Conservation (phyloP, 2,329 filamentous ascomycete species). For the Aspergillus proliferans region DNA sequence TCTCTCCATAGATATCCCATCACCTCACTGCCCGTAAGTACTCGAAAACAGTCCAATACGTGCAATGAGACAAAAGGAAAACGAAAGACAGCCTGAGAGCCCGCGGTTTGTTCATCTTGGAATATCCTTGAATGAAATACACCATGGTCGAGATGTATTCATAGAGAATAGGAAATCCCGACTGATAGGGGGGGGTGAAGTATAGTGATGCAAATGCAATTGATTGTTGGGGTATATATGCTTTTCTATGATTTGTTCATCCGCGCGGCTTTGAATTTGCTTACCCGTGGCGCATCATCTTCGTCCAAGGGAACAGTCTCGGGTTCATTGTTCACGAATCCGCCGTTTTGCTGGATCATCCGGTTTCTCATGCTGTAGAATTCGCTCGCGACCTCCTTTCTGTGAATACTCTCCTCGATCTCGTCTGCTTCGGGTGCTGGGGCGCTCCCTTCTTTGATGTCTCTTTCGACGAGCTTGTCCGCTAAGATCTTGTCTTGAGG, state of each 20-base stretch:
- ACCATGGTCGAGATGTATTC: constrained; percentile 7
- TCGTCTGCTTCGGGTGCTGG: constrained; percentile 52
- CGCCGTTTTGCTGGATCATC: constrained; percentile 76
- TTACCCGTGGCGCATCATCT: constrained; percentile 41
- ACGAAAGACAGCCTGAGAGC: constrained; percentile 33
- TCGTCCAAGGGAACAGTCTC: constrained; percentile 63
- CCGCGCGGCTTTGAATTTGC: constrained; percentile 44
- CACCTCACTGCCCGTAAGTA: constrained; percentile 15
- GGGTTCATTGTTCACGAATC: constrained; percentile 67
- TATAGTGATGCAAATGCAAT: neutral
- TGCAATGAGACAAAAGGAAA: constrained; percentile 2
- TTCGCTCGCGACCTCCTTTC: constrained; percentile 72
- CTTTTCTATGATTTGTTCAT: constrained; percentile 18
- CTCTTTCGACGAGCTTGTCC: constrained; percentile 51
- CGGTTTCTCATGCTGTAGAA: constrained; percentile 78
- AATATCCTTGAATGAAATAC: constrained; percentile 15
- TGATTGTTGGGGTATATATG: neutral
- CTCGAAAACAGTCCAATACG: constrained; percentile 18
- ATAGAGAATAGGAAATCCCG: neutral
- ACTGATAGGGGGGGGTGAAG: neutral
- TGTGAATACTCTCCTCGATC: constrained; percentile 64
- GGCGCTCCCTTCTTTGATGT: constrained; percentile 24
- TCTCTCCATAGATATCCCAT: constrained; percentile 16
- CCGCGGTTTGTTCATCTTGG: constrained; percentile 25
- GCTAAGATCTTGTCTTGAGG: constrained; percentile 51